Conservation (phyloP, 441 rosid species). For the Biscutella laevigata region DNA sequence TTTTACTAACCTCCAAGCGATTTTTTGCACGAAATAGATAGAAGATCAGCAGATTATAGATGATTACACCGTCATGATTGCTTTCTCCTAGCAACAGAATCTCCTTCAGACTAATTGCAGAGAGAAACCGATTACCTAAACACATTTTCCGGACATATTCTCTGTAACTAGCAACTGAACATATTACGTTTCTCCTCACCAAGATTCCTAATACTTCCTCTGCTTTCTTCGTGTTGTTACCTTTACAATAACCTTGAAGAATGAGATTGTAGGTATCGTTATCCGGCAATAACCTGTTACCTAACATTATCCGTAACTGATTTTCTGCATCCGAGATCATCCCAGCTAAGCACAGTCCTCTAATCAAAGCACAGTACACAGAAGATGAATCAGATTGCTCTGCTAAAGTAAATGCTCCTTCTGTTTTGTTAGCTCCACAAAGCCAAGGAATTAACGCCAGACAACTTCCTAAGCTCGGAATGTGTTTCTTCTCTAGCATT, state of each 20-base stretch:
- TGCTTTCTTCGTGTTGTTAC: constrained; percentile 32
- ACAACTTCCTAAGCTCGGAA: constrained; percentile 31
- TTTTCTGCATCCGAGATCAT: constrained; percentile 39
- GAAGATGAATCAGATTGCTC: constrained; percentile 27
- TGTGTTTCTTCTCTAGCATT: constrained; percentile 32
- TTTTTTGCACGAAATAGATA: constrained; percentile 38
- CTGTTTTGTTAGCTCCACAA: constrained; percentile 30
- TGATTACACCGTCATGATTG: constrained; percentile 19
- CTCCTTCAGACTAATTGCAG: constrained; percentile 43
- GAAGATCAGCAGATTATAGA: constrained; percentile 53
- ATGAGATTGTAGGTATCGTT: constrained; percentile 30
- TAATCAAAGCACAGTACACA: constrained; percentile 30
- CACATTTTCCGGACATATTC: constrained; percentile 43
- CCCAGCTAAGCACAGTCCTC: constrained; percentile 44
- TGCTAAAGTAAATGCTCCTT: constrained; percentile 30
- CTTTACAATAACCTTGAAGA: constrained; percentile 43
- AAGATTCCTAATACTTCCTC: constrained; percentile 37
- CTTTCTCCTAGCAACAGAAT: constrained; percentile 33
- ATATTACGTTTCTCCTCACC: constrained; percentile 34
- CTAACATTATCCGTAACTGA: constrained; percentile 29
- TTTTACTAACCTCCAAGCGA: constrained; percentile 22
- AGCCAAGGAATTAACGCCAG: constrained; percentile 45
- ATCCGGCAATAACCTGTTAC: constrained; percentile 31
- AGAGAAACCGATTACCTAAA: constrained; percentile 27
- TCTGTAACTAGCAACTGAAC: constrained; percentile 43